Percentiles rank a stretch among this genome's conserved stretches.
Evolutionary conservation across 768 basidiomycete genomes (phyloP).

Genomic region (Crepidotus variabilis): DNA sequence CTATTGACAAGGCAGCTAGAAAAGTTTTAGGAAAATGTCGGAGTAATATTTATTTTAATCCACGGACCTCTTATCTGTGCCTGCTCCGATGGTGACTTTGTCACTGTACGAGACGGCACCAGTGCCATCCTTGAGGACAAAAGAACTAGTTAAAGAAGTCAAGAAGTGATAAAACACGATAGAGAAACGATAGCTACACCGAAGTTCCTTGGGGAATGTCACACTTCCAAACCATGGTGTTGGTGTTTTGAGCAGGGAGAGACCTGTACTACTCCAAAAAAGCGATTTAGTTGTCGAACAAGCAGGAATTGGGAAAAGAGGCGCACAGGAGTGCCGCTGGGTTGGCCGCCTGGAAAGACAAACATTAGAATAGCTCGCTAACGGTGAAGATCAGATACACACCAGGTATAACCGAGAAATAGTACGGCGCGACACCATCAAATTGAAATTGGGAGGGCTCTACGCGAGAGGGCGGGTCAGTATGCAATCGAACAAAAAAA

Average conservation of each 20-base stretch:
- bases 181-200: conserved; percentile 37
- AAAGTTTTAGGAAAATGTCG: not conserved
- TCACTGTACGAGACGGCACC: conserved; percentile 53
- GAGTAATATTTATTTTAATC: not conserved
- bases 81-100: conserved; percentile 37
- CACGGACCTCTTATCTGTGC: conserved; percentile 32
- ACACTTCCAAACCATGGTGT: conserved; percentile 49
- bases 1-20: conserved; percentile 9
- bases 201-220: conserved; percentile 38
- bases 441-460: conserved; percentile 60
- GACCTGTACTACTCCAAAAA: conserved; percentile 43
- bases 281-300: conserved; percentile 12
- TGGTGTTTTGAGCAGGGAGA: conserved; percentile 44
- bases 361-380: not conserved
- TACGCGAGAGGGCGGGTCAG: conserved; percentile 18
- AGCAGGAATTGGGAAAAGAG: conserved; percentile 7
- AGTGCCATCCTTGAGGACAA: conserved; percentile 53
- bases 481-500: not conserved
- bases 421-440: conserved; percentile 55
- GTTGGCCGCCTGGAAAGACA: conserved; percentile 44
- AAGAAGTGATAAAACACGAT: not conserved
- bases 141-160: conserved; percentile 35
- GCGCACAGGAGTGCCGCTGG: conserved; percentile 47
- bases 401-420: conserved; percentile 61
- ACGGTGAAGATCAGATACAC: conserved; percentile 10